Evolutionary conservation across 345 rosid species (phyloP).

Genomic region (Murraya koenigii): DNA sequence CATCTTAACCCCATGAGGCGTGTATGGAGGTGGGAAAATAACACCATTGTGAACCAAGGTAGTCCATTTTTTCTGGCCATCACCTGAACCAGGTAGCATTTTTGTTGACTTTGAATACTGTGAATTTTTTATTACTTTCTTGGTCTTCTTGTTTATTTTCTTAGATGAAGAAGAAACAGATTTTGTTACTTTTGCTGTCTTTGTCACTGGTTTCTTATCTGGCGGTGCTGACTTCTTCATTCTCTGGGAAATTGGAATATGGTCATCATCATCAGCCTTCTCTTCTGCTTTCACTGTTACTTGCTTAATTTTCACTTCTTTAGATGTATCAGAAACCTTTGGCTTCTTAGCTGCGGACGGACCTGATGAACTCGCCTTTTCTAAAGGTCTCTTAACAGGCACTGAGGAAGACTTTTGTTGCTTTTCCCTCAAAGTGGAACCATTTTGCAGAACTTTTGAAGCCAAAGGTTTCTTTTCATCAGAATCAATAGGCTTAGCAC

Average conservation of each 20-base stretch:
- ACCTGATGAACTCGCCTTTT: constrained; percentile 42
- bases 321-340: constrained; percentile 52
- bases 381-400: constrained; percentile 73
- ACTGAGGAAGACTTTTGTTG: constrained; percentile 32
- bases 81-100: constrained; percentile 69
- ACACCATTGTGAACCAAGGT: constrained; percentile 95
- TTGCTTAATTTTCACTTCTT: constrained; percentile 45
- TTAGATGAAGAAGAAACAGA: constrained; percentile 54
- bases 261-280: constrained; percentile 67
- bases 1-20: constrained; percentile 87
- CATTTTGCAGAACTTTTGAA: constrained; percentile 61
- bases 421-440: constrained; percentile 48
- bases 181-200: constrained; percentile 45
- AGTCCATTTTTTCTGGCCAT: constrained; percentile 98
- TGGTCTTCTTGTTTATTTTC: constrained; percentile 46
- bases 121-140: constrained; percentile 54
- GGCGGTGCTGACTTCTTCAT: constrained; percentile 50
- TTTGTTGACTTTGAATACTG: constrained; percentile 67
- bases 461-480: constrained; percentile 55
- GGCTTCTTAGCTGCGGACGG: constrained; percentile 58
- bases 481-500: constrained; percentile 33
- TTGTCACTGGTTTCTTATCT: constrained; percentile 46
- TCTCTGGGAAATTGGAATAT: constrained; percentile 74
- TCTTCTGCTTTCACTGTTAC: constrained; percentile 46
- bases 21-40: constrained; percentile 88